Conservation (phyloP, 2,329 filamentous ascomycete species). For the Diaporthe velutina region DNA sequence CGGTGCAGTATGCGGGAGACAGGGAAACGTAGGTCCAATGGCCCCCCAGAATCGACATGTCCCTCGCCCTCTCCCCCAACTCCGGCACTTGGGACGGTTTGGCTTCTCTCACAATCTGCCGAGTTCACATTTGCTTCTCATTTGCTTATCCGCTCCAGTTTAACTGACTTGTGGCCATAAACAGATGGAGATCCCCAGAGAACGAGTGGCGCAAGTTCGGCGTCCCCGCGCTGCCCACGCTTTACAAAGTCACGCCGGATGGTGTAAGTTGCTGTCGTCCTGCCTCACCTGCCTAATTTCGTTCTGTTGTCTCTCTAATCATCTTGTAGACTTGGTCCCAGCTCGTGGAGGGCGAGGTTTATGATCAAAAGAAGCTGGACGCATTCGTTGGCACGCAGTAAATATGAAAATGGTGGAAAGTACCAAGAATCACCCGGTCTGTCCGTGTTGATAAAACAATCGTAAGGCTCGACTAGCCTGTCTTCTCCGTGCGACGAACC, state of each 20-base stretch:
- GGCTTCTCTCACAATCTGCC: background rate
- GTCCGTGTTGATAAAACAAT: background rate
- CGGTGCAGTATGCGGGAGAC: conserved; percentile 44
- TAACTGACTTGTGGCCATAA: conserved; percentile 10
- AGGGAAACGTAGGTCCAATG: conserved; percentile 44
- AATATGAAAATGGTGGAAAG: too few relatives aligned
- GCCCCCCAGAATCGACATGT: background rate
- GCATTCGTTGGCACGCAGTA: conserved; percentile 39
- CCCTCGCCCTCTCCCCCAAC: too few relatives aligned
- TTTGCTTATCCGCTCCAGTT: background rate
- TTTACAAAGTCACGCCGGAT: conserved; percentile 44
- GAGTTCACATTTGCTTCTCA: background rate
- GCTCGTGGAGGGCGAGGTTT: conserved; percentile 45
- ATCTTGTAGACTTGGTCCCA: conserved; percentile 41
- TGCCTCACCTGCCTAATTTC: background rate
- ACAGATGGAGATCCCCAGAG: conserved; percentile 43
- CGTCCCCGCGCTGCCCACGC: conserved; percentile 44
- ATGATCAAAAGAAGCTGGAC: conserved; percentile 44
- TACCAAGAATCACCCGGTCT: background rate
- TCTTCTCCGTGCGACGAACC: too few relatives aligned
- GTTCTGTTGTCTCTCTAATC: conserved; percentile 7
- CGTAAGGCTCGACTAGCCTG: background rate
- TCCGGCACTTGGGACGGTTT: background rate
- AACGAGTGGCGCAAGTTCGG: conserved; percentile 45
- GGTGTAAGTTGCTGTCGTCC: conserved; percentile 39